Evolutionary conservation across 2,329 filamentous ascomycete species (phyloP).

Genomic region (Triangularia setosa): DNA sequence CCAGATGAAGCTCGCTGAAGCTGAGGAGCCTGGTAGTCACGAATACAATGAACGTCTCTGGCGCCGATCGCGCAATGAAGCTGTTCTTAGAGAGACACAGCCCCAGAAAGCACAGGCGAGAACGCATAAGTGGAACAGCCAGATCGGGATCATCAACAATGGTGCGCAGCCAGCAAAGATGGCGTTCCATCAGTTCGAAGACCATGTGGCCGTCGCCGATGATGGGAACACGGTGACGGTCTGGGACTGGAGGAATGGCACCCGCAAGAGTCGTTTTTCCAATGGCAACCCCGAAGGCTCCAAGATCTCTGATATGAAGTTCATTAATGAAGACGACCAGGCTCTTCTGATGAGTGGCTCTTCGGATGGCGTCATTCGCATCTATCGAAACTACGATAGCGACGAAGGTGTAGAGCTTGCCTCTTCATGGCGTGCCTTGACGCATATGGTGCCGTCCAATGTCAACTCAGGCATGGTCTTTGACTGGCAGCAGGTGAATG

Average conservation of each 20-base stretch:
- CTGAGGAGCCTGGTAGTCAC: slow-evolving; percentile 90
- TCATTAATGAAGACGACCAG: slow-evolving; percentile 98
- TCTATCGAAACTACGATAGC: slow-evolving; percentile 88
- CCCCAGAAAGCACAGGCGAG: slow-evolving; percentile 87
- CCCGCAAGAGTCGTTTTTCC: slow-evolving; percentile 76
- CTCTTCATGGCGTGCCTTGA: slow-evolving; percentile 85
- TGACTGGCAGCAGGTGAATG: slow-evolving; percentile 98
- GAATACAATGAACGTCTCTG: slow-evolving; percentile 96
- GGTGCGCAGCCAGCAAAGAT: slow-evolving; percentile 85
- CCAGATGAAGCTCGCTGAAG: slow-evolving; percentile 95
- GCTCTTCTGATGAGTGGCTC: slow-evolving; percentile 92
- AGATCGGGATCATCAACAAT: slow-evolving; percentile 81
- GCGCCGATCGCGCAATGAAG: slow-evolving; percentile 88
- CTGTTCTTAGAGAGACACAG: slow-evolving; percentile 86
- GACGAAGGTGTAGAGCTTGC: slow-evolving; percentile 75
- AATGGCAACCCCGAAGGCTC: slow-evolving; percentile 91
- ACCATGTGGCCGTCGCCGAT: slow-evolving; percentile 90
- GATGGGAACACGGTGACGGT: slow-evolving; percentile 86
- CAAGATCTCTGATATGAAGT: slow-evolving; percentile 89
- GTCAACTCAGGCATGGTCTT: slow-evolving; percentile 94
- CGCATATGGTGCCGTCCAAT: slow-evolving; percentile 89
- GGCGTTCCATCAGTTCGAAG: slow-evolving; percentile 96
- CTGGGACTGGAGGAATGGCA: slow-evolving; percentile 86
- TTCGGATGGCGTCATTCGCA: slow-evolving; percentile 88
- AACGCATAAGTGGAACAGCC: slow-evolving; percentile 80